Evolutionary conservation across 139 green algal genomes (phyloP).

Genomic region (Chlorella sorokiniana): DNA sequence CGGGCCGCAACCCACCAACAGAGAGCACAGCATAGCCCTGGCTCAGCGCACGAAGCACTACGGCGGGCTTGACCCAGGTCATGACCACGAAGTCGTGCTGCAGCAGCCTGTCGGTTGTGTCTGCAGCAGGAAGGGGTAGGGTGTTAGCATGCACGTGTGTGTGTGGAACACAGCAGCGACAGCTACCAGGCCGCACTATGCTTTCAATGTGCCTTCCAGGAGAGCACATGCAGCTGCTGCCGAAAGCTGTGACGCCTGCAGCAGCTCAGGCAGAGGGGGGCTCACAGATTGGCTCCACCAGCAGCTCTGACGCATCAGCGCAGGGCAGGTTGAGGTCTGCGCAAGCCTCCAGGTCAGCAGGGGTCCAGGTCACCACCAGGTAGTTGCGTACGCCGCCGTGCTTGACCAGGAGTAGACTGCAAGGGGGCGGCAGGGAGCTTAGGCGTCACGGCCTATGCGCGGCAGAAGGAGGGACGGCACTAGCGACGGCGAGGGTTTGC

Average conservation of each 20-base stretch:
- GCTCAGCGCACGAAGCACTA: background rate
- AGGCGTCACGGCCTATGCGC: background rate
- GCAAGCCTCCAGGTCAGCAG: background rate
- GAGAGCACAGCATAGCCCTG: background rate
- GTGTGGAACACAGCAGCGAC: background rate
- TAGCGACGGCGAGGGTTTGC: background rate
- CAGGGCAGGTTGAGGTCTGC: slow-evolving; percentile 11
- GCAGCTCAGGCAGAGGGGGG: background rate
- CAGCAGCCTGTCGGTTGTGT: background rate
- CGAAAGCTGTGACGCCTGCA: background rate
- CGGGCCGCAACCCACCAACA: background rate
- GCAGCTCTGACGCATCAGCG: background rate
- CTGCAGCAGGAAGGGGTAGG: background rate
- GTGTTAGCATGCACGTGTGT: background rate
- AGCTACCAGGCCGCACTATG: background rate
- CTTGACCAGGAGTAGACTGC: slow-evolving; percentile 23
- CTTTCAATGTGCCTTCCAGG: background rate
- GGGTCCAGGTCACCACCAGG: background rate
- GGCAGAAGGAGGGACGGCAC: background rate
- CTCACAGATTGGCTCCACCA: background rate
- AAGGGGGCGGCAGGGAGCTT: background rate
- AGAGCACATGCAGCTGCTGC: background rate
- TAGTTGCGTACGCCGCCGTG: slow-evolving; percentile 14
- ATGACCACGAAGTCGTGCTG: slow-evolving; percentile 10
- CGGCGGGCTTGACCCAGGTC: slow-evolving; percentile 15